A percentile compares a stretch with the other conserved stretches of the same genome.
These are phyloP conservation scores for Psidium friedrichsthalianum DNA, from an alignment of 345 rosid species.

Conservation along the genomic window DNA sequence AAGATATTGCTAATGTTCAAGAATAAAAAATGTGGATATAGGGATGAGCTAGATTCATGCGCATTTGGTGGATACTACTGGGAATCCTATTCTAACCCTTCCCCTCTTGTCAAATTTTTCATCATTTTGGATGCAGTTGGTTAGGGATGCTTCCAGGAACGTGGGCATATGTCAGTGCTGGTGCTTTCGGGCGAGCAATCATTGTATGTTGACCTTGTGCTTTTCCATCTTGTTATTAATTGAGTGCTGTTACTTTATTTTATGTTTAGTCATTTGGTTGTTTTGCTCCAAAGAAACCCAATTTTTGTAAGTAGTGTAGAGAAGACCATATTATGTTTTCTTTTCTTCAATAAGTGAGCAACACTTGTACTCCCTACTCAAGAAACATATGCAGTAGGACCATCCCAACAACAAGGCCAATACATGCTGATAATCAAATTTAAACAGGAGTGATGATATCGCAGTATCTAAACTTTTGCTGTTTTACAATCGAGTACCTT, in stretches of 20 bases:
- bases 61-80: neutral
- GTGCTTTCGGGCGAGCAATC: constrained; percentile 91
- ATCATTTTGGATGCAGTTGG: constrained; percentile 53
- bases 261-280: neutral
- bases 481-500: neutral
- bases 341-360: neutral
- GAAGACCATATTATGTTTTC: neutral
- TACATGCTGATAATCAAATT: neutral
- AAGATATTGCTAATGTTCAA: neutral
- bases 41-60: neutral
- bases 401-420: neutral
- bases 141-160: constrained; percentile 98
- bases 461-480: neutral
- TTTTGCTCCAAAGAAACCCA: neutral
- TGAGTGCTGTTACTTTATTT: neutral
- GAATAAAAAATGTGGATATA: neutral
- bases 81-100: neutral
- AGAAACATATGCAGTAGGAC: neutral
- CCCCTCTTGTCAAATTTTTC: constrained; percentile 4
- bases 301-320: neutral
- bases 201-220: constrained; percentile 44
- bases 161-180: constrained; percentile 98
- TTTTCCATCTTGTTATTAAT: neutral
- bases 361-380: neutral
- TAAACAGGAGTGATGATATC: neutral